Evolutionary conservation across 139 green algal genomes (phyloP).

Genomic region (Chlorella sp.): DNA sequence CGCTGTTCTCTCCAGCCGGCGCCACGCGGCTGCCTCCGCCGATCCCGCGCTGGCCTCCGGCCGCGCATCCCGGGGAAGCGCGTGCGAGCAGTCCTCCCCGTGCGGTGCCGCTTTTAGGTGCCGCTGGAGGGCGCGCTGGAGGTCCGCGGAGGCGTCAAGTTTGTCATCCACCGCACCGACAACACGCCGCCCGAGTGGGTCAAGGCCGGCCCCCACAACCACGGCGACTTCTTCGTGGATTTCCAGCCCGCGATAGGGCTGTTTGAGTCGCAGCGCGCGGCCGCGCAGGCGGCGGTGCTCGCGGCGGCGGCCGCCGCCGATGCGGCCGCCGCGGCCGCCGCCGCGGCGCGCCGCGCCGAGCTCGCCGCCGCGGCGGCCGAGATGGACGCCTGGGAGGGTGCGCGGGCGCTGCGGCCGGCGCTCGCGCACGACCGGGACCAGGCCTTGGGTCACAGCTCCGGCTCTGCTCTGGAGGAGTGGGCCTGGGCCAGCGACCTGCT

Average conservation of each 20-base stretch:
- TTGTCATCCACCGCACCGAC: constrained; percentile 39
- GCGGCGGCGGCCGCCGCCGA: background rate
- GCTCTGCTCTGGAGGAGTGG: background rate
- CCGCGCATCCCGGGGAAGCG: too few relatives aligned
- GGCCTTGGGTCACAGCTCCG: too few relatives aligned
- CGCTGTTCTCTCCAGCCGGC: too few relatives aligned
- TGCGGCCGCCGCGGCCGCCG: background rate
- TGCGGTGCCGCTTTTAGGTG: too few relatives aligned
- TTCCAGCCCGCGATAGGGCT: constrained; percentile 12
- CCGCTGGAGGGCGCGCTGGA: constrained; percentile 33
- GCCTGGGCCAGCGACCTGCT: background rate
- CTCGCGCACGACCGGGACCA: too few relatives aligned
- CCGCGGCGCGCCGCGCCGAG: too few relatives aligned
- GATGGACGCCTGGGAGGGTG: too few relatives aligned
- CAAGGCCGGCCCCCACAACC: constrained; percentile 29
- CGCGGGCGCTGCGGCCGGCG: too few relatives aligned
- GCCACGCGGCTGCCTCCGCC: too few relatives aligned
- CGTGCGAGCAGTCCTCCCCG: too few relatives aligned
- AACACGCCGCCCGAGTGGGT: constrained; percentile 36
- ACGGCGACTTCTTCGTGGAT: constrained; percentile 35
- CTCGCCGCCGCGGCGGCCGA: too few relatives aligned
- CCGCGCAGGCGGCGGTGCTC: background rate
- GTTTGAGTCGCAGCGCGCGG: constrained; percentile 4
- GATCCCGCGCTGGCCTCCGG: too few relatives aligned
- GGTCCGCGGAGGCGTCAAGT: constrained; percentile 34